Percentiles rank a stretch among this genome's conserved stretches.
These are phyloP conservation scores for Ceratocystis papillata DNA, from an alignment of 2,329 filamentous ascomycete genomes.

Conservation along the genomic window DNA sequence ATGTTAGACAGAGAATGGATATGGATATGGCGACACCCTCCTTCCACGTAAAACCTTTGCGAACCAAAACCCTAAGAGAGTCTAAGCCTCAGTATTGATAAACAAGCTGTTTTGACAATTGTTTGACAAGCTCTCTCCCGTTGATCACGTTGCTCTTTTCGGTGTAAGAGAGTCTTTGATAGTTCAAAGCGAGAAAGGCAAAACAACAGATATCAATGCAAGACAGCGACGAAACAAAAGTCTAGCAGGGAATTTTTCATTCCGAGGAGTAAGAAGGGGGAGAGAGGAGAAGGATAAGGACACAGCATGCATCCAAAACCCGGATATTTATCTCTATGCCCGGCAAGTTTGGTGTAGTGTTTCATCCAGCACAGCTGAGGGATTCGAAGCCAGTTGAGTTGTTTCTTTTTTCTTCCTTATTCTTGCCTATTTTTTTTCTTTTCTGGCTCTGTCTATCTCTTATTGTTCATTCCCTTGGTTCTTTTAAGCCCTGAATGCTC, in stretches of 20 bases:
- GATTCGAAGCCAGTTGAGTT: background rate
- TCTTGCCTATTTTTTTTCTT: background rate
- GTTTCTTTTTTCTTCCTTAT: background rate
- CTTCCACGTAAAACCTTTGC: background rate
- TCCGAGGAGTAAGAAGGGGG: background rate
- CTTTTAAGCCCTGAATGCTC: background rate
- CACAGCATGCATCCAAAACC: background rate
- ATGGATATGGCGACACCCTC: constrained; percentile 1
- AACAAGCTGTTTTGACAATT: constrained; percentile 1
- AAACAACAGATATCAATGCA: background rate
- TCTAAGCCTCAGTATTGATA: background rate
- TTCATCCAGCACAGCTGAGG: background rate
- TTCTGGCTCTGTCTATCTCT: background rate
- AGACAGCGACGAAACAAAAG: constrained; percentile 6
- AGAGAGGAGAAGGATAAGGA: background rate
- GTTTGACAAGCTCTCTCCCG: constrained; percentile 3
- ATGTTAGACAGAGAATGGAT: background rate
- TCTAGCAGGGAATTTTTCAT: background rate
- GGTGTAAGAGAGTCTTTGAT: background rate
- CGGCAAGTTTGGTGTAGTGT: background rate
- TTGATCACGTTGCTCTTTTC: background rate
- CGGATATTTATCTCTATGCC: background rate
- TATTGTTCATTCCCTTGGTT: background rate
- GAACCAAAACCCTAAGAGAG: background rate
- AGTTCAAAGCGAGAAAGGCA: background rate